Base-by-base conservation (phyloP, 768 basidiomycete genomes). In the Boletus subparvulus region DNA sequence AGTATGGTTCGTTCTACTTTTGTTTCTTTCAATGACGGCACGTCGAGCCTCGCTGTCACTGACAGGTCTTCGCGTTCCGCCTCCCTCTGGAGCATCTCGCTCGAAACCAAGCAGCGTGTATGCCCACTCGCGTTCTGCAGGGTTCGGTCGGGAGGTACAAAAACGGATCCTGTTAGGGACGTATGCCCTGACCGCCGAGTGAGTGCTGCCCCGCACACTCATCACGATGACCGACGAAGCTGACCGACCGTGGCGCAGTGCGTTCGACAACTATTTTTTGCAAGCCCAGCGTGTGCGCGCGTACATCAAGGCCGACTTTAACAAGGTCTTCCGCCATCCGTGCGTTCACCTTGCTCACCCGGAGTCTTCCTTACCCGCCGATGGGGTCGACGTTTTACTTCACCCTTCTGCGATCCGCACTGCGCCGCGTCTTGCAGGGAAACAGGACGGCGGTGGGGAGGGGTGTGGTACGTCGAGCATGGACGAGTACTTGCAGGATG, bases 261-360 rank as follows among this genome's bases (percentile, higher is more conserved):
- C 94, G n/a, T 98, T 94, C 67, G 90, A 98, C 73, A 98, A 96
- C 66, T 98, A 96, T 71, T 99, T 94, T 69, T 79, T 98, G 6
- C 93, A 96, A 75, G 95, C 96, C 0, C 88, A 93, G 59, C 81
- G 85, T 33, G 82, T 98, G 11, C 86, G 96, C 1, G 79, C 81
- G 48, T 74, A 81, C 9, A 76, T 99, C 50, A 81, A 83, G 55
- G 65, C 78, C 6, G 95, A 98, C 65, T 94, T 95, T 63, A 75
- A 87, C 65, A 64, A 67, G 1, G 81, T 87, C 36, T 94, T 98
- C 73, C 74, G 77, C 1, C 69, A 81, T 3, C 77, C 82, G 3
- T 83, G 88, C 65, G 75, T 76, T 35, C 75, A 81, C 45, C 24
- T 75, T 33, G 73, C 81, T 42, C 16, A 9, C 26, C 36, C 41